Evolutionary conservation across 1,139 yeast species (phyloP).

Genomic region (Pichia sp.): DNA sequence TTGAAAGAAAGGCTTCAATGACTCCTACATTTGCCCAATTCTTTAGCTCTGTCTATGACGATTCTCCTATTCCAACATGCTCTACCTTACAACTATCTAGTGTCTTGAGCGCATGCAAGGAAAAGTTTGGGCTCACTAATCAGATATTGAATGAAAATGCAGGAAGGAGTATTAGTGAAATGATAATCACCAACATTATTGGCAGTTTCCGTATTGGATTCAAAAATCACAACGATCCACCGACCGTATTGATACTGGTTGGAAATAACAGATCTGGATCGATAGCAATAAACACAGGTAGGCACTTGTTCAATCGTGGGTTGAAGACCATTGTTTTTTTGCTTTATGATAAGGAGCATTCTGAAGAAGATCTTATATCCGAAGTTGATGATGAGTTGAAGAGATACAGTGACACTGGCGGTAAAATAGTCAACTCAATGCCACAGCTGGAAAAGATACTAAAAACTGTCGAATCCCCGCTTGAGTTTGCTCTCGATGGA

Average conservation of each 20-base stretch:
- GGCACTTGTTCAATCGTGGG: constrained; percentile 74
- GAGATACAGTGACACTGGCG: constrained; percentile 54
- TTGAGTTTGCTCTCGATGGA: constrained; percentile 75
- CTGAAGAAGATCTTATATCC: constrained; percentile 32
- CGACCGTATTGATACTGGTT: constrained; percentile 64
- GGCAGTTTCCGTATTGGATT: constrained; percentile 45
- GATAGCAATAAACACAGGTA: constrained; percentile 73
- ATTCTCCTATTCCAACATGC: constrained; percentile 49
- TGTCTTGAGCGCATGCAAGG: constrained; percentile 59
- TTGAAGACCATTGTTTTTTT: constrained; percentile 61
- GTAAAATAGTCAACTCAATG: constrained; percentile 42
- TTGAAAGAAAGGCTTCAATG: constrained; percentile 11
- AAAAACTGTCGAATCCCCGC: constrained; percentile 59
- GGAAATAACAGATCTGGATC: constrained; percentile 76
- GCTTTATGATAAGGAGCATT: constrained; percentile 33
- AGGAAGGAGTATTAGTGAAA: constrained; percentile 60
- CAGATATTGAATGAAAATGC: constrained; percentile 61
- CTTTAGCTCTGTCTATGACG: constrained; percentile 6
- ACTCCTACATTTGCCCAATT: constrained; percentile 13
- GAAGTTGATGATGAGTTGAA: constrained; percentile 42
- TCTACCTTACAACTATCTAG: constrained; percentile 82
- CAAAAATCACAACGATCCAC: constrained; percentile 69
- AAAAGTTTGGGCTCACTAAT: constrained; percentile 49
- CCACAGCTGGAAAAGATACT: constrained; percentile 32
- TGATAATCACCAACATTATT: constrained; percentile 61